Evolutionary conservation across 192 early-diverging fungal species (phyloP).

Genomic region (Gryganskiella cystojenkinii): DNA sequence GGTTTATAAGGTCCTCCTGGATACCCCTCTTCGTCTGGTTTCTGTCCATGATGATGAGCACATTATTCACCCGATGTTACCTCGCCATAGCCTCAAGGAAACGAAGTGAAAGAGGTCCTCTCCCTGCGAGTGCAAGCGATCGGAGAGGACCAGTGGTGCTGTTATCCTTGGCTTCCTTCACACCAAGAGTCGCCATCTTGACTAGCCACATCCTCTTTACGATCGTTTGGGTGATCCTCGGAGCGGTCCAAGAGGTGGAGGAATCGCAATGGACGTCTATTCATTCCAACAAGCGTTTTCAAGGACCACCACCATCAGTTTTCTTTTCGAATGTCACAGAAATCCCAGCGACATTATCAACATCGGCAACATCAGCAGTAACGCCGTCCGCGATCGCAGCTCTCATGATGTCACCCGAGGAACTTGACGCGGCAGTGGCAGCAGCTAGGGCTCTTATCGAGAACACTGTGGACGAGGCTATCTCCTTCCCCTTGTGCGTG

Average conservation of each 20-base stretch:
- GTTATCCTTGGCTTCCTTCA: not conserved
- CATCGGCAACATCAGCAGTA: not conserved
- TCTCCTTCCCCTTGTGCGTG: constrained; percentile 8
- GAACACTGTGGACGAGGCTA: not conserved
- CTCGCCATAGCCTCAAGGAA: no score
- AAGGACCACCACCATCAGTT: no score
- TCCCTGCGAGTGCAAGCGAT: not conserved
- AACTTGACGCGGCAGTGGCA: no score
- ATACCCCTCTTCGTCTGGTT: constrained; percentile 6
- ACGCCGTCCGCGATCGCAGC: no score
- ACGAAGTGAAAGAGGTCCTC: no score
- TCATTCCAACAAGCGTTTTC: no score
- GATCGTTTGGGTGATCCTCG: constrained; percentile 25
- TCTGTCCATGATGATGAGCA: not conserved
- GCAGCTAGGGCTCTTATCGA: constrained; percentile 6
- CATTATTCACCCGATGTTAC: no score
- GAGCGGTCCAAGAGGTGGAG: constrained; percentile 19
- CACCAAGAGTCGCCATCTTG: constrained; percentile 12
- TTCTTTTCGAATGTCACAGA: not conserved
- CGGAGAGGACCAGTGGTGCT: no score
- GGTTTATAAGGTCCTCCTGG: not conserved
- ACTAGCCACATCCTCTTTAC: constrained; percentile 23
- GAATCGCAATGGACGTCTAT: no score
- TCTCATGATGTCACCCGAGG: no score
- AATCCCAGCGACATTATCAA: not conserved